A percentile compares a stretch with the other conserved stretches of the same genome.
Conservation (phyloP, 805 yeast species). For the Priceomyces haplophilus region DNA sequence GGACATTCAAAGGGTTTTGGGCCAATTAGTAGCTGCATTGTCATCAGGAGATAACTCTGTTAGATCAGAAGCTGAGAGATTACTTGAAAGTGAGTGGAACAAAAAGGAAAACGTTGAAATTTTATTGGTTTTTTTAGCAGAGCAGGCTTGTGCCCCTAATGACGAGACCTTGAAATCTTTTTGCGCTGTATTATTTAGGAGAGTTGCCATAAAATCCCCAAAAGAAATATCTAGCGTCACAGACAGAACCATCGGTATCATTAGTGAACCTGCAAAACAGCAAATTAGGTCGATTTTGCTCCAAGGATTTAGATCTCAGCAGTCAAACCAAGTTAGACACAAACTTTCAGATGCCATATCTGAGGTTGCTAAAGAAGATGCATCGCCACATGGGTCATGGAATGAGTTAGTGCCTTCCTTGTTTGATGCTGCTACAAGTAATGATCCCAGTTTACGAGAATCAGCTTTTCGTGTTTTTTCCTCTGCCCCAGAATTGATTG, state of each 20-base stretch:
- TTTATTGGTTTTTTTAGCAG: conserved; percentile 74
- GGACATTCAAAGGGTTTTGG: conserved; percentile 54
- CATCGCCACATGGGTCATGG: conserved; percentile 60
- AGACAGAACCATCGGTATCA: conserved; percentile 73
- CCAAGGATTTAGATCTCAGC: conserved; percentile 68
- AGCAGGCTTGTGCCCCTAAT: conserved; percentile 66
- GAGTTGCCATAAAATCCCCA: conserved; percentile 80
- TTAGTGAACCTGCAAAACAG: conserved; percentile 53
- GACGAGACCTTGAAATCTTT: conserved; percentile 62
- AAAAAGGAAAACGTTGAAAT: conserved; percentile 62
- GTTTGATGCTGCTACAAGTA: conserved; percentile 56
- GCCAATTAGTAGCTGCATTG: conserved; percentile 58
- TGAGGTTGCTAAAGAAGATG: conserved; percentile 76
- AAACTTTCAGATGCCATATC: conserved; percentile 92
- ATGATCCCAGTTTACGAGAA: conserved; percentile 73
- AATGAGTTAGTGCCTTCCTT: conserved; percentile 73
- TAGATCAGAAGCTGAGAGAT: conserved; percentile 76
- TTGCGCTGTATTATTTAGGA: conserved; percentile 84
- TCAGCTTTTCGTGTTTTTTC: conserved; percentile 88
- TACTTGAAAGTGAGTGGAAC: conserved; percentile 75
- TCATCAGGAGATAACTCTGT: conserved; percentile 73
- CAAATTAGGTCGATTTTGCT: conserved; percentile 67
- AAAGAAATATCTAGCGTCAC: conserved; percentile 61
- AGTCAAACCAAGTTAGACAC: conserved; percentile 78
- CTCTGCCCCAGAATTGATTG: conserved; percentile 75